Conservation (phyloP, 441 rosid species). For the Capsella rubella region DNA sequence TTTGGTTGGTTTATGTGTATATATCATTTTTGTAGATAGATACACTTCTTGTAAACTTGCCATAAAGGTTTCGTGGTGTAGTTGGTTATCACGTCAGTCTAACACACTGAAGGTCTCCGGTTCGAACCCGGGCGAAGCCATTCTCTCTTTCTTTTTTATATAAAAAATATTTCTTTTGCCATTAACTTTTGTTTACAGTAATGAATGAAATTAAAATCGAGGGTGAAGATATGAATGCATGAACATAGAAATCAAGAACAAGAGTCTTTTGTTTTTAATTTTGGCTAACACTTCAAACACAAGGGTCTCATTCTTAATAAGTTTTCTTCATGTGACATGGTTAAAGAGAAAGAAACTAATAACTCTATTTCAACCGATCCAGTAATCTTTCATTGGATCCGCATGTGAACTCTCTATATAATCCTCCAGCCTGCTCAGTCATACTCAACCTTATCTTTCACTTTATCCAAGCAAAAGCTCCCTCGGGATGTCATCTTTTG, state of each 20-base stretch:
- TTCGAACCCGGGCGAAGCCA: constrained; percentile 91
- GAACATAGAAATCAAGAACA: no score
- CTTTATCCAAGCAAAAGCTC: background rate
- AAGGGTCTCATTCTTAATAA: background rate
- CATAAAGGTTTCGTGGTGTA: constrained; percentile 75
- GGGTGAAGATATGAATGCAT: no score
- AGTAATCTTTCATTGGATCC: constrained; percentile 85
- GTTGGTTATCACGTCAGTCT: constrained; percentile 99
- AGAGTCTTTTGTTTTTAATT: no score
- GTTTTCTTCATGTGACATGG: background rate
- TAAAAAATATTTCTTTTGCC: no score
- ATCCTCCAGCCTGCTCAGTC: background rate
- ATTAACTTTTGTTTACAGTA: no score
- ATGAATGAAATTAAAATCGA: no score
- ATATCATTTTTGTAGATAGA: no score
- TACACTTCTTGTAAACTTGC: no score
- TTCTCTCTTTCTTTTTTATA: background rate
- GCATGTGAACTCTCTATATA: constrained; percentile 63
- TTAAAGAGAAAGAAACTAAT: background rate
- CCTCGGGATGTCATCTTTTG: background rate
- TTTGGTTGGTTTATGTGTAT: no score
- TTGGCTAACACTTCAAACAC: no score
- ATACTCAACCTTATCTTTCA: background rate
- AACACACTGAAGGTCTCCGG: constrained; percentile 99
- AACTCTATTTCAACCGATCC: constrained; percentile 24